Evolutionary conservation across 352 stramenopile genomes (phyloP).

Genomic region (Phytophthora cactorum): DNA sequence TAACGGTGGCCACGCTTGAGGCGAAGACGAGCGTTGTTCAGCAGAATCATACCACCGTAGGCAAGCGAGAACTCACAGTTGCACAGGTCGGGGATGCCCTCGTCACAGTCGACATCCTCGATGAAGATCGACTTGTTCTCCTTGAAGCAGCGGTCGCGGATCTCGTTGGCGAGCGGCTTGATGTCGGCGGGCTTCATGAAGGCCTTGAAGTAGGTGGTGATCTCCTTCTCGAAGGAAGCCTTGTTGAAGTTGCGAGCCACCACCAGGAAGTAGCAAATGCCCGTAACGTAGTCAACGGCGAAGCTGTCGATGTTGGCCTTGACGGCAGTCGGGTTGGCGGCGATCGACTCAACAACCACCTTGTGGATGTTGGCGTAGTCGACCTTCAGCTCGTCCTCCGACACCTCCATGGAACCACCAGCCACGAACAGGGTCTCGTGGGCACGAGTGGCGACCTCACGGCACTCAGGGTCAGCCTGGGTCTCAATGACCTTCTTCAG

Average conservation of each 20-base stretch:
- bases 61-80: constrained; percentile 99
- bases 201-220: constrained; percentile 89
- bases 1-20: constrained; percentile 93
- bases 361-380: constrained; percentile 87
- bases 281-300: constrained; percentile 90
- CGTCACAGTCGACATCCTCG: constrained; percentile 97
- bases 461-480: constrained; percentile 97
- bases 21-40: constrained; percentile 92
- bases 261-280: constrained; percentile 86
- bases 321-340: constrained; percentile 71
- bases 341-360: constrained; percentile 83
- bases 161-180: constrained; percentile 72
- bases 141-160: constrained; percentile 89
- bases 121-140: constrained; percentile 92
- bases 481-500: constrained; percentile 97
- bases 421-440: constrained; percentile 95
- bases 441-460: constrained; percentile 94
- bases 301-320: constrained; percentile 92
- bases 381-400: constrained; percentile 92
- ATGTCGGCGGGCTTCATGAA: constrained; percentile 72
- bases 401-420: constrained; percentile 93
- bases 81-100: constrained; percentile 97
- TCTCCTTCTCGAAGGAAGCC: constrained; percentile 93
- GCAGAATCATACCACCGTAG: constrained; percentile 92
- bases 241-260: constrained; percentile 95